Base-by-base conservation (phyloP, 2,329 filamentous ascomycete species). In the Botrytis deweyae region DNA sequence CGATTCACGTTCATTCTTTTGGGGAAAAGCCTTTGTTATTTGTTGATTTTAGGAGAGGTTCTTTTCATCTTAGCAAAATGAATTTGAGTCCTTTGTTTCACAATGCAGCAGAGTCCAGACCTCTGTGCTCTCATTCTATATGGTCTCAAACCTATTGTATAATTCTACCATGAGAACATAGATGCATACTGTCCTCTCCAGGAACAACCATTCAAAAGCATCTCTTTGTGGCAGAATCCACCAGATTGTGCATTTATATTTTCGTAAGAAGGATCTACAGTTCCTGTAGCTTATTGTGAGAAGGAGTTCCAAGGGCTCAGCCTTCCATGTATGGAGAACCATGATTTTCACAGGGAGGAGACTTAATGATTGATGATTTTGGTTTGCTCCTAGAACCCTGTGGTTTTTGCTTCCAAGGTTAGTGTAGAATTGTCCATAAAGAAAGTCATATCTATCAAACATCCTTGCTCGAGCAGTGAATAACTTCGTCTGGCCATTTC, bases 201-300 rank as follows among this genome's bases (percentile, higher is more conserved):
- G 49, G 2, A n/a, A 20, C 25, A 40, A 29, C 3, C 0, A 9
- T 33, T 33, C 6, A 8, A 2, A 42, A 16, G 25, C 3, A 0
- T 12, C 18, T 29, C 0, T 18, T 40, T 7, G 18, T 52, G 36
- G 4, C 22, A 52, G 3, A 14, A 29, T 7, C 8, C 10, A 3
- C 44, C 8, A 55, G 8, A 7, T 0, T 7, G 1, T 42, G 4
- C 22, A 18, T 42, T 22, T 18, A 4, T 55, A 9, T n/a, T 52
- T 25, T 18, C 1, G 1, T 5, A 29, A 55, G 36, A n/a, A 14
- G 16, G 8, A 22, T 29, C 22, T 40, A 12, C 33, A 22, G 4
- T 55, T 14, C 29, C n/a, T 55, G 16, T 33, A 40, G 25, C 16
- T 55, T 4, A 29, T 29, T 6, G 3, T 40, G 49, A 55, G 6